A percentile compares a stretch with the other conserved stretches of the same genome.
Evolutionary conservation across 768 basidiomycete genomes (phyloP).

Genomic region (Boletus vermiculosoides): DNA sequence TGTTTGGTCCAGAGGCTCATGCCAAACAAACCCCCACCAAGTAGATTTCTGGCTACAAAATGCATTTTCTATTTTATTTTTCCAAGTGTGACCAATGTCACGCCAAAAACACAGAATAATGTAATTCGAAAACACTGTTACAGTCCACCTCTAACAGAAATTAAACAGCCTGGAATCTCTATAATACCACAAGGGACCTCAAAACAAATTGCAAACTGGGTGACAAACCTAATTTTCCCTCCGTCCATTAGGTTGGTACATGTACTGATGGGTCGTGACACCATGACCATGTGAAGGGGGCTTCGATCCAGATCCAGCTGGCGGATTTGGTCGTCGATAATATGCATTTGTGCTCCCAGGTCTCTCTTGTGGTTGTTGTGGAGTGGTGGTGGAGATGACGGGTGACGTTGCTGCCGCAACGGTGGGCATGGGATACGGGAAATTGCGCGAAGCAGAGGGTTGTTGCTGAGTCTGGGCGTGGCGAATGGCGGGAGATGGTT

Average conservation of each 20-base stretch:
- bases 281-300: conserved; percentile 22
- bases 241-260: conserved; percentile 47
- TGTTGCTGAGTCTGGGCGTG: conserved; percentile 33
- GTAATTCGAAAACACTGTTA: conserved; percentile 12
- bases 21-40: conserved; percentile 24
- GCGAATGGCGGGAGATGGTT: conserved; percentile 37
- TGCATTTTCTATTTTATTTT: neutral
- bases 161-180: conserved; percentile 4
- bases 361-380: conserved; percentile 38
- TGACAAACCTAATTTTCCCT: conserved; percentile 23
- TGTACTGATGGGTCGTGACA: conserved; percentile 41
- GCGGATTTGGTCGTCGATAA: conserved; percentile 48
- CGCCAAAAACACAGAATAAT: conserved; percentile 13
- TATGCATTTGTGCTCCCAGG: conserved; percentile 42
- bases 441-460: conserved; percentile 22
- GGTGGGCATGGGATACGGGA: conserved; percentile 75
- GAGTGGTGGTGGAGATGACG: conserved; percentile 43
- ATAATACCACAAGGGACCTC: conserved; percentile 3
- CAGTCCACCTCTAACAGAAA: conserved; percentile 2
- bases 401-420: conserved; percentile 62
- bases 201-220: conserved; percentile 2
- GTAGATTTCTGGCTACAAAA: neutral
- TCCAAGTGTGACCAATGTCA: conserved; percentile 22
- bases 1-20: conserved; percentile 28
- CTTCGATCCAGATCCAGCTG: conserved; percentile 24